Base-by-base conservation (phyloP, 164 flowering plant species). In the Warburgia ugandensis region DNA sequence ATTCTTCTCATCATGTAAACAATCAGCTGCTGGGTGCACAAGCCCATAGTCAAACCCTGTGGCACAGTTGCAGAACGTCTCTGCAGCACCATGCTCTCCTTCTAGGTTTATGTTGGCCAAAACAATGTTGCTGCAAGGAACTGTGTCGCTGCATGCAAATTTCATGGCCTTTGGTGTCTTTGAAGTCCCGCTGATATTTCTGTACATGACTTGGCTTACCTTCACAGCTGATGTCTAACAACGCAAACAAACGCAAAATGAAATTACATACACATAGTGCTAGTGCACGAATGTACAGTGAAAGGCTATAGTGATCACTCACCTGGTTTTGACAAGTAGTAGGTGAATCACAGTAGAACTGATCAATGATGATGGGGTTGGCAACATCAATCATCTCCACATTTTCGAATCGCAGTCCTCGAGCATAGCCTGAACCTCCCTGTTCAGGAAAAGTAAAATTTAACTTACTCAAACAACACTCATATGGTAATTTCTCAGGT, bases 301-400 rank as follows among this genome's bases (percentile, higher is more conserved):
- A n/a, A n/a, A 14, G 32, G 32, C 13, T 29, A 5, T 10, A 29
- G 25, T 29, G 22, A 31, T 48, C 12, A 11, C 31, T 12, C 68
- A 92, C 98, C 95, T 79, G 89, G 57, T 82, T 84, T 62, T 60
- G 54, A 53, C 99, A 92, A 48, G 68, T 2, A 16, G 45, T 72
- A 40, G 91, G 80, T 1, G 95, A 86, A 68, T 92, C 99, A 60
- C 99, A 92, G 67, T 92, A 92, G 69, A 81, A 83, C 52, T 92
- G 99, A 55, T 92, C 95, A n/a, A 92, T 88, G 51, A 92, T 77
- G 50, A 92, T 88, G 41, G 99, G 99, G 57, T 92, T 82, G 37
- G 65, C 70, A 37, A 88, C 97, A 28, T 92, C 62, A 7, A 79
- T 76, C 92, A 86, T 81, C 76, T 42, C 66, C 50, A 92, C 89